Base-by-base conservation (phyloP, 2,329 filamentous ascomycete genomes). In the Fusarium ramigenum region DNA sequence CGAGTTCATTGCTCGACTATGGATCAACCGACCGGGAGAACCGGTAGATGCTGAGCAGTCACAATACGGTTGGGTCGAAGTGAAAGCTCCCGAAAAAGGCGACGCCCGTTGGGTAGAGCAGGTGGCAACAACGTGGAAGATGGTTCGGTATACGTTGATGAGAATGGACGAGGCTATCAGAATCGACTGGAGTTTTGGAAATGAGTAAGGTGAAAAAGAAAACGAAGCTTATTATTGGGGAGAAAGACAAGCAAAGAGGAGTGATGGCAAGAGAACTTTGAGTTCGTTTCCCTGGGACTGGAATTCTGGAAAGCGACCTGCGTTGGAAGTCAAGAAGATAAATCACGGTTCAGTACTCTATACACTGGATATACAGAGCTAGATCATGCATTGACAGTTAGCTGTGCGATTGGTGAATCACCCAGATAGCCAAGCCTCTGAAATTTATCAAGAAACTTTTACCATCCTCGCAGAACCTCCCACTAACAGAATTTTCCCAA, bases 281-380 rank as follows among this genome's bases (percentile, higher is more conserved):
- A 28, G 0, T 0, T 21, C 44, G 25, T 7, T 5, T 21, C 12
- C 25, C 9, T 7, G 7, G 18, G 18, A 28, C 6, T 47, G 25
- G 23, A 28, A 21, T 28, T 28, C 9, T 8, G 44, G 25, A 8
- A 25, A 9, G 19, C 1, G 46, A 9, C 7, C 15, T 49, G 5
- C 7, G 9, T 6, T 32, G 28, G 10, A 4, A 49, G 5, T 7
- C 28, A 9, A 18, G 46, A 28, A n/a, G 15, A 49, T 4, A 49
- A 7, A n/a, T 2, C 3, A 18, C 3, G 7, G 2, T n/a, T 9
- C 21, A n/a, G 0, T 6, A 49, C 15, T 32, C 21, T 12, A 1
- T 32, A 49, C 16, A 11, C 10, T 49, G 15, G 46, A 21, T 18
- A 9, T 6, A 14, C 5, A 12, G 4, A 6, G 9, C 10, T 12